A percentile compares a stretch with the other conserved stretches of the same genome.
phyloP scores from a whole-genome alignment of 176 grass and related monocot genomes.

The Alopecurus myosuroides region DNA sequence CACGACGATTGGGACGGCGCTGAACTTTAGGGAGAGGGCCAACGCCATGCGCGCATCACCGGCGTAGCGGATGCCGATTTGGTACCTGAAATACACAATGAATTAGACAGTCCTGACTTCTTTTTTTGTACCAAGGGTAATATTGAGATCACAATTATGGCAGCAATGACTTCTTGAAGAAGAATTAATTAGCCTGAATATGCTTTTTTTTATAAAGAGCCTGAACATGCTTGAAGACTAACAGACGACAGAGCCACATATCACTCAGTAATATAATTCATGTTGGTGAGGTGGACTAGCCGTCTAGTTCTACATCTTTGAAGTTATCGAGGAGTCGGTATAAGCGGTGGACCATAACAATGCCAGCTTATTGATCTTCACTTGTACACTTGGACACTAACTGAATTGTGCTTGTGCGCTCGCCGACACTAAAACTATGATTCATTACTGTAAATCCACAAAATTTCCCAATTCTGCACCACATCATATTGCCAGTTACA shows the following conservation, averaged over 20 bases:
- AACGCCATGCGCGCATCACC: constrained; percentile 87
- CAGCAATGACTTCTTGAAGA: neutral
- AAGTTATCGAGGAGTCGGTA: neutral
- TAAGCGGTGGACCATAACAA: neutral
- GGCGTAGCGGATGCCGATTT: constrained; percentile 91
- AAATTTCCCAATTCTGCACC: no score
- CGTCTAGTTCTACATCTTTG: neutral
- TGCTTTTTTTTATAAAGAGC: no score
- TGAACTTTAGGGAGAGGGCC: constrained; percentile 80
- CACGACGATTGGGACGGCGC: constrained; percentile 58
- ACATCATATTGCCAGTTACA: no score
- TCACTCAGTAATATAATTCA: neutral
- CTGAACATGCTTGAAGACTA: neutral
- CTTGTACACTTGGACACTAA: no score
- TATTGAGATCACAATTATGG: neutral
- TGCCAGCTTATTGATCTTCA: neutral
- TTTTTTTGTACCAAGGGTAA: neutral
- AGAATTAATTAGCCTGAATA: neutral
- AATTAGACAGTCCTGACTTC: neutral
- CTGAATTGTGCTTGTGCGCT: no score
- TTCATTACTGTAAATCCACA: neutral
- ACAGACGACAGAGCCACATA: neutral
- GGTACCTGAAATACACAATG: constrained; percentile 59
- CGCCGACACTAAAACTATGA: neutral
- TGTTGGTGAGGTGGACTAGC: neutral